phyloP scores from a whole-genome alignment of 1,139 yeast genomes.

The Lodderomyces elongisporus region DNA sequence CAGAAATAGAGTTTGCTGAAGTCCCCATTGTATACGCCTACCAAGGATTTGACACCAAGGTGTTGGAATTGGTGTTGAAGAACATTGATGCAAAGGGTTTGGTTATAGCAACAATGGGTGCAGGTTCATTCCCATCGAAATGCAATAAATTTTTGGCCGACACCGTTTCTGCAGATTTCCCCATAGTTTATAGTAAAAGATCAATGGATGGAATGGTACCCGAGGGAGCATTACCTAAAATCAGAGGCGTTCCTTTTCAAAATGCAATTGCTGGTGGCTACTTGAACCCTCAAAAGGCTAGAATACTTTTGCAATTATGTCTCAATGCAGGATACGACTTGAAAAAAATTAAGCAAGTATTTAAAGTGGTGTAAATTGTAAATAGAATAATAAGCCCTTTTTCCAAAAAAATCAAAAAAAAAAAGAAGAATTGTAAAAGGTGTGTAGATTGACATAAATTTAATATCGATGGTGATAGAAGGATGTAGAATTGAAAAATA shows the following conservation, averaged over 20 bases:
- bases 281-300: conserved; percentile 62
- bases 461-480: too few species aligned
- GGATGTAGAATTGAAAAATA: conserved; percentile 1
- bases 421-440: neutral
- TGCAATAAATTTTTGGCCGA: conserved; percentile 41
- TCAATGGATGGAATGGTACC: conserved; percentile 48
- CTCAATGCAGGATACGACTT: conserved; percentile 38
- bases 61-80: conserved; percentile 41
- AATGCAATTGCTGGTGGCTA: conserved; percentile 56
- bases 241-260: conserved; percentile 11
- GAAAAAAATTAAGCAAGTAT: conserved; percentile 40
- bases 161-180: conserved; percentile 31
- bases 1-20: conserved; percentile 27
- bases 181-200: conserved; percentile 60
- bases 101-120: conserved; percentile 67
- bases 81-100: conserved; percentile 47
- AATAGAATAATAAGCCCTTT: neutral
- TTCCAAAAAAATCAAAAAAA: too few species aligned
- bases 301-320: conserved; percentile 58
- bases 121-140: conserved; percentile 55
- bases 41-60: conserved; percentile 50
- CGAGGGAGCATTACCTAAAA: conserved; percentile 39
- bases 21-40: conserved; percentile 55
- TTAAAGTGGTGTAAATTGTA: conserved; percentile 33
- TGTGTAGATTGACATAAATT: conserved; percentile 1